A percentile compares a stretch with the other conserved stretches of the same genome.
Evolutionary conservation across 371 early-diverging fungal species (phyloP).

Genomic region (Mucor racemosus): DNA sequence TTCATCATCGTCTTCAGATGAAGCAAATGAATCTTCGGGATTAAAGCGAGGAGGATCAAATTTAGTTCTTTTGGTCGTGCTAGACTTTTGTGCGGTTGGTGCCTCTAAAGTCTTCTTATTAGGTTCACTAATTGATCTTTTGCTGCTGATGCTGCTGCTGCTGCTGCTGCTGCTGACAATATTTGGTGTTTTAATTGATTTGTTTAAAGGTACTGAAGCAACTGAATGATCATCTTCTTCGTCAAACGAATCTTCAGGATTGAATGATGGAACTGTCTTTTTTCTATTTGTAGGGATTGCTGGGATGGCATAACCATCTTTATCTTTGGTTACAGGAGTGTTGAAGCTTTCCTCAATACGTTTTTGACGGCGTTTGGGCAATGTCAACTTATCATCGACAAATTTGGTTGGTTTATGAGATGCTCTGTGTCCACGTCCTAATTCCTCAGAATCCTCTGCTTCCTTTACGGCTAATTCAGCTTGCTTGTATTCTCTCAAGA

Average conservation of each 20-base stretch:
- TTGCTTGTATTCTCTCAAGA: neutral
- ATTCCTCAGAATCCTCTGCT: constrained; percentile 1
- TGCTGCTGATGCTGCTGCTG: too few species aligned
- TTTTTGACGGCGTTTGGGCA: neutral
- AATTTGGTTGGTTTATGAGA: constrained; percentile 2
- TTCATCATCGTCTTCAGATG: constrained; percentile 13
- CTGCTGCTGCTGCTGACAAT: too few species aligned
- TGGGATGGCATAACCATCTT: constrained; percentile 24
- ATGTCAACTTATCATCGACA: neutral
- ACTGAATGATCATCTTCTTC: too few species aligned
- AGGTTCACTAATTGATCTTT: too few species aligned
- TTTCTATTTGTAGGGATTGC: neutral
- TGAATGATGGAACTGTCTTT: neutral
- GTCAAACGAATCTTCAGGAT: constrained; percentile 4
- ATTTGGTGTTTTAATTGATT: too few species aligned
- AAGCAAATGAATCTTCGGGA: constrained; percentile 25
- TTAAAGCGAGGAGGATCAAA: constrained; percentile 13
- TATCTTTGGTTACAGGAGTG: neutral
- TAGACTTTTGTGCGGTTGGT: too few species aligned
- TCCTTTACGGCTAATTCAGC: neutral
- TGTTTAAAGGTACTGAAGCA: too few species aligned
- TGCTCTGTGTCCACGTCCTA: constrained; percentile 11
- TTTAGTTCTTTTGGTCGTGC: neutral
- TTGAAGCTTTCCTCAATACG: neutral
- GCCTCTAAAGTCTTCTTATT: too few species aligned